Percentiles rank a stretch among this genome's conserved stretches.
Conservation (phyloP, 148 eudicot genomes). For the Nepenthes mirabilis region DNA sequence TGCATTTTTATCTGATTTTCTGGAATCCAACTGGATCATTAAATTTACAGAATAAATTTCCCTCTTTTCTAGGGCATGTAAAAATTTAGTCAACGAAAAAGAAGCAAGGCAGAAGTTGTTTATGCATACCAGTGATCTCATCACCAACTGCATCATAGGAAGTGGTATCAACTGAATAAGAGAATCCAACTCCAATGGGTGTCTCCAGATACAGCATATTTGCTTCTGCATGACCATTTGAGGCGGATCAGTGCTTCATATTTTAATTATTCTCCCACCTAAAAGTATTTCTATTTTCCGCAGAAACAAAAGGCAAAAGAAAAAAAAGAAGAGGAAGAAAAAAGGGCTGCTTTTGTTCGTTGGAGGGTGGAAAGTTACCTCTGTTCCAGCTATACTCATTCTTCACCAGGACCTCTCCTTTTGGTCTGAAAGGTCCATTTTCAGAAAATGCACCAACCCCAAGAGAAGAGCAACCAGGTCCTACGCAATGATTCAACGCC, state of each 20-base stretch:
- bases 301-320: neutral
- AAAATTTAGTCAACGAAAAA: too few species aligned
- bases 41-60: neutral
- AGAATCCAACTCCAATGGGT: slow-evolving; percentile 94
- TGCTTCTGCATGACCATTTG: slow-evolving; percentile 53
- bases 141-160: slow-evolving; percentile 65
- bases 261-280: neutral
- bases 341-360: neutral
- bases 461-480: slow-evolving; percentile 97
- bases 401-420: slow-evolving; percentile 50
- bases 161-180: slow-evolving; percentile 59
- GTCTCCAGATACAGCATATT: slow-evolving; percentile 88
- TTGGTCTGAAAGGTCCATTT: slow-evolving; percentile 95
- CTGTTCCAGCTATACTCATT: slow-evolving; percentile 90
- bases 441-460: slow-evolving; percentile 99
- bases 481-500: slow-evolving; percentile 21
- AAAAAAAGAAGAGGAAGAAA: slow-evolving; percentile 3
- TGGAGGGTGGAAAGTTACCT: slow-evolving; percentile 27
- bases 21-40: too few species aligned
- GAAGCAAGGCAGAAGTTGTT: neutral
- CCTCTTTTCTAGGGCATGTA: too few species aligned
- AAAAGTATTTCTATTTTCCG: neutral
- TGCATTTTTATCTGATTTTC: too few species aligned
- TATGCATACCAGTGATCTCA: slow-evolving; percentile 57
- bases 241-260: neutral